These are phyloP conservation scores for Neostapfia colusana DNA, from an alignment of 176 grass and related monocot genomes.

Conservation along the genomic window DNA sequence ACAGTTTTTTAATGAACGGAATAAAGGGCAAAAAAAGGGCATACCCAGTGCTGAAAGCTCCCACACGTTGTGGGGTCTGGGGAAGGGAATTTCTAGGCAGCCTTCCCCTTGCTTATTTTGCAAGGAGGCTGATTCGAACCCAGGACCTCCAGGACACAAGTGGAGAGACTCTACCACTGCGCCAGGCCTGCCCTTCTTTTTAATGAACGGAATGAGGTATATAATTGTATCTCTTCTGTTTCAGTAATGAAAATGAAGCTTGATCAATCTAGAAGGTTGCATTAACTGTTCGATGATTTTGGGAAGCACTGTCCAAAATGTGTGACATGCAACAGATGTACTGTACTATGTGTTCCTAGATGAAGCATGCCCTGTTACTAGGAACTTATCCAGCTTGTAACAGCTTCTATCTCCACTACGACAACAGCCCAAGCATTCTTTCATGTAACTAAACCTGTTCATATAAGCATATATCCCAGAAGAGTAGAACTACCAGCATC, in stretches of 20 bases:
- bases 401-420: neutral
- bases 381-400: neutral
- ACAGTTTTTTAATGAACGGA: neutral
- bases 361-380: neutral
- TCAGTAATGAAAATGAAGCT: neutral
- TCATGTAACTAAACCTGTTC: neutral
- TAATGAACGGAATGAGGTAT: neutral
- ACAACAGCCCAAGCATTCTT: neutral
- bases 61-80: too few species aligned
- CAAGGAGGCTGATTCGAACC: too few species aligned
- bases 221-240: neutral
- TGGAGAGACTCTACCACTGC: too few species aligned
- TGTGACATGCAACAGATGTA: neutral
- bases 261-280: neutral
- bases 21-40: too few species aligned
- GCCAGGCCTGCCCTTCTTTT: too few species aligned
- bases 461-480: neutral
- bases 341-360: neutral
- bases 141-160: too few species aligned
- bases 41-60: too few species aligned
- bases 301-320: neutral
- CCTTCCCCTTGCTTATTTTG: too few species aligned
- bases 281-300: neutral
- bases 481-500: neutral
- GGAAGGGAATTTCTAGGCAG: too few species aligned